Evolutionary conservation across 441 rosid species (phyloP), one percentile per base, ranked within the genome.

Genomic region (Geranium incanum): DNA sequence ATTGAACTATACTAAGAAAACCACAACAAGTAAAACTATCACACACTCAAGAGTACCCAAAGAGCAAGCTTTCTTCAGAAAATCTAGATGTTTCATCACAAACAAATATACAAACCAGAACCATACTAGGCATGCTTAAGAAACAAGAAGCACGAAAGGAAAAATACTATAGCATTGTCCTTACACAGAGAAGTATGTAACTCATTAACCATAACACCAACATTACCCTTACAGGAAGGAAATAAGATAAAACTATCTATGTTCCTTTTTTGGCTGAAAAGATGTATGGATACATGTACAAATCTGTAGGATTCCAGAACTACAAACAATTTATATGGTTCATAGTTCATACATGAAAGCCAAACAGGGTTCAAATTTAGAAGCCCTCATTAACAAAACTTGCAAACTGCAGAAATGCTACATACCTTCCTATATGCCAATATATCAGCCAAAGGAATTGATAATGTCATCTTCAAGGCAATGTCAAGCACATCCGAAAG

Each of bases 401-500:
- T 19, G 11, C 28, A 59, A 19, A 18, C 64, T 7, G 33, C 23
- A 15, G 64, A 59, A 21, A 62, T 23, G 19, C 12, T 38, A 36
- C 68, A 70, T 82, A 96, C 99, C 98, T 96, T 96, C 75, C 91
- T 86, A 77, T 78, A 96, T 71, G 97, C 96, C 81, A 93, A 83
- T 71, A 84, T 85, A 83, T 96, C 99, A 73, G 99, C 86, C 80
- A 91, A 76, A 74, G 99, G 99, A 83, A 93, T 85, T 74, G 99
- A 87, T 7, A 96, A 76, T 28, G 87, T 83, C 99, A 93, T 83
- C 90, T 93, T 93, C 74, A 96, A 76, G 70, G 95, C 85, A 70
- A 93, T 83, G 76, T 96, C 97, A 79, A 96, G 96, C 71, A 91
- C 99, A 84, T 93, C 96, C 23, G 97, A 81, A 57, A 96, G 97